phyloP scores from a whole-genome alignment of 805 yeast genomes.

The Kuraishia borneana region DNA sequence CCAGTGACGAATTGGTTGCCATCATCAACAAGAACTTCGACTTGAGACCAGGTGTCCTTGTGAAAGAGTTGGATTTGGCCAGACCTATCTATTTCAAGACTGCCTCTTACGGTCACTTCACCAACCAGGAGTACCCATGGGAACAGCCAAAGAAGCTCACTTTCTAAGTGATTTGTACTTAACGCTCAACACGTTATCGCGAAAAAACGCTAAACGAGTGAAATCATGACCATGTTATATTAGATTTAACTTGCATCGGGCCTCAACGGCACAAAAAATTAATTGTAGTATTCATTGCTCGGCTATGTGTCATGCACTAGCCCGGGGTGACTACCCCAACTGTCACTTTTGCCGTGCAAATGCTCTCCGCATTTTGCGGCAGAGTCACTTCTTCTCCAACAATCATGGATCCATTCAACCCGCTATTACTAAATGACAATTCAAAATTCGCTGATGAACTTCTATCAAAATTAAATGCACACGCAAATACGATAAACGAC shows the following conservation, averaged over 20 bases:
- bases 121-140: slow-evolving; percentile 98
- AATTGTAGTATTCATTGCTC: no score
- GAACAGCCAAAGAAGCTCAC: slow-evolving; percentile 84
- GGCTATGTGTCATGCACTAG: no score
- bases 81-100: slow-evolving; percentile 99
- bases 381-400: no score
- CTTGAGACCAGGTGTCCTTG: slow-evolving; percentile 98
- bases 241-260: no score
- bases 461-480: not conserved
- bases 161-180: slow-evolving; percentile 25
- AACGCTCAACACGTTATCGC: slow-evolving; percentile 4
- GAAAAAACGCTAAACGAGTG: no score
- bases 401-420: not conserved
- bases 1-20: slow-evolving; percentile 82
- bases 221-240: no score
- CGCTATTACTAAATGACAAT: not conserved
- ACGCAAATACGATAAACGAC: not conserved
- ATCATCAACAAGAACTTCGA: slow-evolving; percentile 93
- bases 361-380: no score
- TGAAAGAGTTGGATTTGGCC: slow-evolving; percentile 91
- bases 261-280: no score
- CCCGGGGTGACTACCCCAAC: no score
- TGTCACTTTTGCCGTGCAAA: no score
- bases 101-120: slow-evolving; percentile 99
- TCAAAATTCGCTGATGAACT: not conserved